Evolutionary conservation across 2,329 filamentous ascomycete genomes (phyloP).

Genomic region (Stagonosporopsis vannaccii): DNA sequence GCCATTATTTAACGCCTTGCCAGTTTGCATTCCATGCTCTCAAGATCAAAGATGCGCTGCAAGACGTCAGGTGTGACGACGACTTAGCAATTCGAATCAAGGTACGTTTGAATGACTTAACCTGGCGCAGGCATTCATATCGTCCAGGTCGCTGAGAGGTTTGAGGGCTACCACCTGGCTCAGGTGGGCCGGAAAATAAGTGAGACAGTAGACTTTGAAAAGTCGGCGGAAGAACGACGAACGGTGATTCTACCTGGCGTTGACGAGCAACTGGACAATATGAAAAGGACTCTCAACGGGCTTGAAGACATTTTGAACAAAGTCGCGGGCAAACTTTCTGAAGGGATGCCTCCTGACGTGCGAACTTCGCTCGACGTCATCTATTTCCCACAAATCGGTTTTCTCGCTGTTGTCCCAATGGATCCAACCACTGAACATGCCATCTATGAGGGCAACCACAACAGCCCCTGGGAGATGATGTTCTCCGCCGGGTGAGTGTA

Average conservation of each 20-base stretch:
- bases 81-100: slow-evolving; percentile 62
- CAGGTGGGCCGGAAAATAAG: slow-evolving; percentile 74
- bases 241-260: slow-evolving; percentile 77
- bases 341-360: slow-evolving; percentile 66
- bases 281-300: slow-evolving; percentile 80
- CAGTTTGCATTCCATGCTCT: slow-evolving; percentile 76
- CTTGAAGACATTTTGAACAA: slow-evolving; percentile 76
- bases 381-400: slow-evolving; percentile 91
- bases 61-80: slow-evolving; percentile 63
- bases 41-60: slow-evolving; percentile 70
- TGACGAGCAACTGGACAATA: slow-evolving; percentile 75
- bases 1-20: slow-evolving; percentile 17
- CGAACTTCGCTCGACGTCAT: slow-evolving; percentile 73
- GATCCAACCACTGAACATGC: slow-evolving; percentile 66
- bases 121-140: neutral
- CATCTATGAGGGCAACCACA: slow-evolving; percentile 67
- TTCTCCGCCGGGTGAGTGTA: slow-evolving; percentile 68
- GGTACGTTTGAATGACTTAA: slow-evolving; percentile 46
- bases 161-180: slow-evolving; percentile 67
- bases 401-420: slow-evolving; percentile 76
- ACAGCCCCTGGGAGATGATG: slow-evolving; percentile 76
- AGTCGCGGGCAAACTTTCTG: slow-evolving; percentile 70
- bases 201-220: slow-evolving; percentile 77
- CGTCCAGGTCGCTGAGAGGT: slow-evolving; percentile 62
- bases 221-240: slow-evolving; percentile 73